Base-by-base conservation (phyloP, 1,284 basidiomycete genomes). In the Cutaneotrichosporon spelunceum region DNA sequence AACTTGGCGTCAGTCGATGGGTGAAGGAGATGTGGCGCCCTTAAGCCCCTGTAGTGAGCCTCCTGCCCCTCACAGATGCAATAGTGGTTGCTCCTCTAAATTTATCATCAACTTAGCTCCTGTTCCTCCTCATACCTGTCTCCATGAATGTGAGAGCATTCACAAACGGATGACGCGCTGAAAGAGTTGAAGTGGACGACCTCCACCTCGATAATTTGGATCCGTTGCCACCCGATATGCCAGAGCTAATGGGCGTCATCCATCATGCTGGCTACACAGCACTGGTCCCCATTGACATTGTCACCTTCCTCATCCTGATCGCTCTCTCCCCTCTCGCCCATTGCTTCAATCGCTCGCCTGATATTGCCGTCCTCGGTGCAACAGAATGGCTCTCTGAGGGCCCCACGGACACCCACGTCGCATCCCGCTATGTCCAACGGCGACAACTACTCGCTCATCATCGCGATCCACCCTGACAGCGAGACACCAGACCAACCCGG, bases 361-460 rank as follows among this genome's bases (percentile, higher is more conserved):
- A 14, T 16, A 16, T 27, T 27, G 29, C 26, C 26, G 19, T 16
- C 16, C 13, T 21, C 10, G 26, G 23, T 23, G 45, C 45, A 24
- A 29, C 45, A 48, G 45, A 30, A 53, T 53, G 52, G 52, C 52
- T 14, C 34, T 36, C 52, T 53, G 39, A 42, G 39, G 19, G 19
- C 30, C 13, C 30, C 30, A 33, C 13, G 8, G 30, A 11, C 30
- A 33, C 30, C 39, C 19, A n/a, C 39, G 39, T 2, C 39, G 14
- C 19, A 19, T 23, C 33, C 21, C 52, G 48, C 48, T 27, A 50
- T 50, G 48, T 50, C 47, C 44, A 47, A 19, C 39, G 61, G 53
- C 59, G 61, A 66, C 59, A 42, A 60, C 21, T 76, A 74, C 66
- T 72, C 70, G 5, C 65, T 76, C 49, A 62, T 76, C 57, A 70